Evolutionary conservation across 768 basidiomycete species (phyloP), one percentile per base, ranked within the genome.

Genomic region (Phlebiopsis flavidoalba): DNA sequence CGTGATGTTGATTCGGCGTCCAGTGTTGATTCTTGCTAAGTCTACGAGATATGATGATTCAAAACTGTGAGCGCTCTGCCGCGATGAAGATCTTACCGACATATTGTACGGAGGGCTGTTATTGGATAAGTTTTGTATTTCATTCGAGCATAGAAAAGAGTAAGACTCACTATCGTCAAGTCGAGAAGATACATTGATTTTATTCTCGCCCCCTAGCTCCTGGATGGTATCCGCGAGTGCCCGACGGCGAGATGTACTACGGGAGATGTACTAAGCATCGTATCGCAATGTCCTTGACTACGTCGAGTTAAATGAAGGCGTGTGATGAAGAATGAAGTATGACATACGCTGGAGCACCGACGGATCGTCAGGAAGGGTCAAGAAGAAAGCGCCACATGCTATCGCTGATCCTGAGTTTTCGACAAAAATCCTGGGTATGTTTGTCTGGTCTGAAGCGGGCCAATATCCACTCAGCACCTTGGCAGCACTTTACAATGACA

Each of bases 201-300:
- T 47, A 8, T 12, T 40, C 24, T 64, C 64, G 12, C n/a, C 21
- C 0, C 15, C 35, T 1, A 64, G 8, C 4, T 35, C 31, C 5
- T 36, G 11, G 10, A 65, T 5, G 2, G 58, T 51, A 22, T 31
- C 53, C 7, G 24, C 51, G 0, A 67, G 15, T 31, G 50, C 35
- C n/a, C 26, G 26, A 31, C 2, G 12, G 54, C 52, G n/a, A n/a
- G n/a, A n/a, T n/a, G n/a, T n/a, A n/a, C n/a, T n/a, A n/a, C n/a
- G 72, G 22, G 54, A 55, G 66, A 22, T 3, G 57, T 15, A 19
- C 15, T 14, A 17, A 71, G 68, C 3, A 77, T 67, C 74, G 74
- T 6, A 79, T 53, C 14, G 75, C 64, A 17, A 70, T 58, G 37
- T 73, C 70, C 50, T 70, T 74, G 50, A 73, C 77, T 78, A 57